Base-by-base conservation (phyloP, 805 yeast genomes). In the Kluyveromyces starmeri region DNA sequence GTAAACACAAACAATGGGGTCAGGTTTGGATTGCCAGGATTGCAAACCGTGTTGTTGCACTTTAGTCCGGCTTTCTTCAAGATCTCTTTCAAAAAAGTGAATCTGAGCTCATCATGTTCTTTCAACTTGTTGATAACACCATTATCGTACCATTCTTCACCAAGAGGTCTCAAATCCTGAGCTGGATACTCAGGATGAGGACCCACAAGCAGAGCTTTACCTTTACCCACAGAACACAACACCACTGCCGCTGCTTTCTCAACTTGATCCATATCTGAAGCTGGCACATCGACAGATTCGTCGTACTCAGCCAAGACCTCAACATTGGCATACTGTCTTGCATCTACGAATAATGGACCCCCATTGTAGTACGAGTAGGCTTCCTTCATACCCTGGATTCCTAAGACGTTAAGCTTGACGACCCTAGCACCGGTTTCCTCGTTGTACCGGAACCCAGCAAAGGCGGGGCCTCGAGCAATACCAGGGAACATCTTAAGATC, bases 181-280 rank as follows among this genome's bases (percentile, higher is more conserved):
- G 85, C 79, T 2, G 75, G 65, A 51, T 78, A 86, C 57, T 92
- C 99, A 0, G 96, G 95, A 58, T 92, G 98, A 0, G 84, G 71
- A 1, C 97, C 97, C 10, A 81, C 67, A 9, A 92, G 65, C 7
- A 92, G 58, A 0, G 78, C 95, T 23, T 61, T 62, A 3, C 98
- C 98, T 24, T 70, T 62, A 8, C 60, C 96, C 3, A 75, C 72
- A 7, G 64, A 62, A 46, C 84, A 73, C 38, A 69, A 58, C 3
- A 92, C 72, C 0, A 74, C 82, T 0, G 96, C 95, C 0, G 95
- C 95, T 4, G 61, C 51, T 1, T 40, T 37, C 5, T 19, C 32
- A 2, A 37, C 42, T 28, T 51, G 51, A 20, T 55, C 64, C 2
- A 54, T 51, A 10, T 47, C 41, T 3, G 32, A 48, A 4, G 53